phyloP scores from a whole-genome alignment of 768 basidiomycete genomes.

The Peribolospora kevripleyi region DNA sequence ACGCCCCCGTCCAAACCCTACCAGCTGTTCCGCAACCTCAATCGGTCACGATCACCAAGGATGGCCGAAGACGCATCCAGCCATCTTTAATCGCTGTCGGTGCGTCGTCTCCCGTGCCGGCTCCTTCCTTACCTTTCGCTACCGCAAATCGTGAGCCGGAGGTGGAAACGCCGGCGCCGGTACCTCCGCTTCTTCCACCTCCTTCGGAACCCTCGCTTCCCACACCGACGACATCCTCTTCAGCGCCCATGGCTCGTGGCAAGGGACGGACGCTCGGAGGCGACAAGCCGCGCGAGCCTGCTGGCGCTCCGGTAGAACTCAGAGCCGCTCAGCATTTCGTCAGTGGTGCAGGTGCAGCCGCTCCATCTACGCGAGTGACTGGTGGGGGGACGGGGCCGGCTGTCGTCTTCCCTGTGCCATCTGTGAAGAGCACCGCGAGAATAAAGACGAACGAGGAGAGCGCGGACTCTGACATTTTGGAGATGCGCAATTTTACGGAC shows the following conservation, averaged over 20 bases:
- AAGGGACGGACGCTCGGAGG: no score
- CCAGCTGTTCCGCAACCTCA: constrained; percentile 11
- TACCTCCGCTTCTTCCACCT: no score
- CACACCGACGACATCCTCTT: no score
- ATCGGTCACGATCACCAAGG: constrained; percentile 15
- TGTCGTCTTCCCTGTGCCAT: constrained; percentile 28
- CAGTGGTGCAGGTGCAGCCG: no score
- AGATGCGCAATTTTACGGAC: constrained; percentile 51
- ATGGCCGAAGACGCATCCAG: constrained; percentile 40
- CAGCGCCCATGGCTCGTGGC: no score
- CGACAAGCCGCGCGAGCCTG: no score
- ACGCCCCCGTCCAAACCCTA: not conserved
- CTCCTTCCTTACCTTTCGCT: not conserved
- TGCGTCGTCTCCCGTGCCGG: constrained; percentile 4
- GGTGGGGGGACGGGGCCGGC: constrained; percentile 13
- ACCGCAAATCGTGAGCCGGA: no score
- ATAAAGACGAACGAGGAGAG: constrained; percentile 34
- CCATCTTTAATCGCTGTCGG: constrained; percentile 17
- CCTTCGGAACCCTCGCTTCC: no score
- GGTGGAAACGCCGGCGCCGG: no score
- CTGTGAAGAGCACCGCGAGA: constrained; percentile 30
- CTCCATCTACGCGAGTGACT: no score
- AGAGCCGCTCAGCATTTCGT: no score
- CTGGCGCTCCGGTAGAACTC: no score
- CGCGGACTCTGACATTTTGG: constrained; percentile 36